phyloP scores from a whole-genome alignment of 1,284 basidiomycete genomes.

The Cutaneotrichosporon cavernicola region DNA sequence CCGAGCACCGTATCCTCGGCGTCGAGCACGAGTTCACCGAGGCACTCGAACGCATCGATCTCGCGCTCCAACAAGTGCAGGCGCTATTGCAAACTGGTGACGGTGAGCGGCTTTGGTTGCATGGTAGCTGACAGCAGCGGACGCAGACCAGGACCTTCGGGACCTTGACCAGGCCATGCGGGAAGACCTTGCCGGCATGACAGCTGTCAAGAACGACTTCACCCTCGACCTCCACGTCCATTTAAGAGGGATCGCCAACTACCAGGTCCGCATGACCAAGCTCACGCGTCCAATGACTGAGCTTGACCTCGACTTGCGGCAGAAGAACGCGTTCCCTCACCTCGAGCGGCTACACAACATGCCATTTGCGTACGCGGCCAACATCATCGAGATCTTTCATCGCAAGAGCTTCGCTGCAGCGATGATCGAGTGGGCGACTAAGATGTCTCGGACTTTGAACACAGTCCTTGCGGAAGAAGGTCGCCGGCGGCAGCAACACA shows the following conservation, averaged over 20 bases:
- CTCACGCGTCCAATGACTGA: slow-evolving; percentile 63
- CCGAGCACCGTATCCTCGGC: slow-evolving; percentile 59
- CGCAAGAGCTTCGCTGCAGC: slow-evolving; percentile 77
- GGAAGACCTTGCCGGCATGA: slow-evolving; percentile 44
- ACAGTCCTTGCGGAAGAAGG: slow-evolving; percentile 68
- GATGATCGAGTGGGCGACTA: slow-evolving; percentile 73
- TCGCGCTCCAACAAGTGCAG: slow-evolving; percentile 38
- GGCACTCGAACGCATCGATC: slow-evolving; percentile 37
- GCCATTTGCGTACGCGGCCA: slow-evolving; percentile 89
- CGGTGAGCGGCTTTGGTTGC: slow-evolving; percentile 2
- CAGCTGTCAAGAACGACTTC: slow-evolving; percentile 63
- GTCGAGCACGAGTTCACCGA: slow-evolving; percentile 50
- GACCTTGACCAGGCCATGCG: slow-evolving; percentile 49
- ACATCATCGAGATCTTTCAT: slow-evolving; percentile 84
- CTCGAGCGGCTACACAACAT: slow-evolving; percentile 84
- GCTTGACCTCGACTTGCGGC: slow-evolving; percentile 67
- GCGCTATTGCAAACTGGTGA: slow-evolving; percentile 26
- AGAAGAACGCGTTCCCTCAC: slow-evolving; percentile 76
- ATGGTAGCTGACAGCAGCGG: slow-evolving; percentile 16
- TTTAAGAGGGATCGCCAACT: slow-evolving; percentile 67
- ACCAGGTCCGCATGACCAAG: slow-evolving; percentile 73
- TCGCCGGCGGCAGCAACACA: slow-evolving; percentile 72
- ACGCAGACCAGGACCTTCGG: slow-evolving; percentile 30
- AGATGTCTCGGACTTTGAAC: slow-evolving; percentile 76
- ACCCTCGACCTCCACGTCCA: slow-evolving; percentile 67